These are phyloP conservation scores for Podila minutissima DNA, from an alignment of 192 early-diverging fungal genomes.

Conservation along the genomic window DNA sequence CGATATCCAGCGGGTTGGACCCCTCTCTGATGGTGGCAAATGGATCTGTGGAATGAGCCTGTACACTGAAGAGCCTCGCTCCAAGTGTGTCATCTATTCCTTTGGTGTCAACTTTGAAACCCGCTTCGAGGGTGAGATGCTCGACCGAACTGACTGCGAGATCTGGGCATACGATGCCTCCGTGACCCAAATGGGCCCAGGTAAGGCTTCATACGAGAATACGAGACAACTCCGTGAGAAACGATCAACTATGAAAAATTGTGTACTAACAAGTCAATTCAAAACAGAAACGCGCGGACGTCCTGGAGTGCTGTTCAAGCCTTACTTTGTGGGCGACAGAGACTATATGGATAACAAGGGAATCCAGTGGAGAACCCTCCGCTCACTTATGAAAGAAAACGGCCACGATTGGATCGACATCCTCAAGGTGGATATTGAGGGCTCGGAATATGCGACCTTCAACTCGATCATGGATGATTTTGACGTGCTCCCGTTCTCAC, in stretches of 20 bases:
- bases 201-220: neutral
- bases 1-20: constrained; percentile 47
- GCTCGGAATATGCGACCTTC: constrained; percentile 28
- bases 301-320: constrained; percentile 6
- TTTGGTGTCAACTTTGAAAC: constrained; percentile 47
- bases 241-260: too few species aligned
- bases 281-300: constrained; percentile 19
- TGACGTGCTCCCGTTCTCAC: constrained; percentile 36
- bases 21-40: constrained; percentile 39
- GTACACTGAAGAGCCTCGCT: constrained; percentile 25
- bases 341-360: constrained; percentile 8
- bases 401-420: constrained; percentile 51
- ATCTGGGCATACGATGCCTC: constrained; percentile 49
- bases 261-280: neutral
- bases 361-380: constrained; percentile 23
- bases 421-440: constrained; percentile 47
- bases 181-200: constrained; percentile 8
- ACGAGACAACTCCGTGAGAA: too few species aligned
- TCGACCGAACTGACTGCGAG: constrained; percentile 36
- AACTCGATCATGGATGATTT: constrained; percentile 45
- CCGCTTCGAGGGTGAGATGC: constrained; percentile 40
- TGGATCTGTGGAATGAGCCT: constrained; percentile 38
- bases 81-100: constrained; percentile 40
- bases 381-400: constrained; percentile 39
- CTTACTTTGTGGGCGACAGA: constrained; percentile 29